Conservation (phyloP, 225 moss, liverwort and hornwort genomes). For the Straminergon stramineum region DNA sequence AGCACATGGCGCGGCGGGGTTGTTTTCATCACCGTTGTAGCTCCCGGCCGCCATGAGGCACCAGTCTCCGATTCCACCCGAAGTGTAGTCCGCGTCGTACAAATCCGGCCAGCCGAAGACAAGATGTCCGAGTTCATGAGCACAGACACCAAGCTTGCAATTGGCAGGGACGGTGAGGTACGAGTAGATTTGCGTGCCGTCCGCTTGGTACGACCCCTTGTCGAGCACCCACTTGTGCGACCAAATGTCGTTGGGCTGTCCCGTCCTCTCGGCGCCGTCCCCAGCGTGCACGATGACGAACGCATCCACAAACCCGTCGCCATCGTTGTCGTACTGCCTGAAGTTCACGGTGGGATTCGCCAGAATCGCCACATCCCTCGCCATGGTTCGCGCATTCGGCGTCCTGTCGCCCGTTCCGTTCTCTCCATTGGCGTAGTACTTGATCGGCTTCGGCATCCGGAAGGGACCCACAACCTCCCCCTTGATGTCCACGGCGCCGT, state of each 20-base stretch:
- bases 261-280: slow-evolving; percentile 22
- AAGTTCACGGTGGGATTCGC: slow-evolving; percentile 12
- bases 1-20: slow-evolving; percentile 27
- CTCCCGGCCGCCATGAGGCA: slow-evolving; percentile 42
- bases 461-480: slow-evolving; percentile 31
- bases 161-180: slow-evolving; percentile 27
- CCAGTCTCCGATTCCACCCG: slow-evolving; percentile 23
- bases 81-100: slow-evolving; percentile 39
- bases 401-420: not conserved
- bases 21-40: slow-evolving; percentile 29
- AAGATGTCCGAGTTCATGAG: slow-evolving; percentile 35
- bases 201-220: slow-evolving; percentile 13
- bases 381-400: slow-evolving; percentile 19
- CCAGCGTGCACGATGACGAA: slow-evolving; percentile 36
- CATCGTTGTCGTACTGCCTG: slow-evolving; percentile 23
- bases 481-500: slow-evolving; percentile 19
- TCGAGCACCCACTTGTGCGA: slow-evolving; percentile 36
- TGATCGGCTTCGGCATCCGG: slow-evolving; percentile 13
- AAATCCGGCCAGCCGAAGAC: slow-evolving; percentile 35
- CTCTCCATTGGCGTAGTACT: slow-evolving; percentile 9
- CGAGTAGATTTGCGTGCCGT: slow-evolving; percentile 23
- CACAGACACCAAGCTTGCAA: slow-evolving; percentile 35
- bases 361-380: slow-evolving; percentile 13
- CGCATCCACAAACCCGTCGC: slow-evolving; percentile 31
- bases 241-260: slow-evolving; percentile 17